A percentile compares a stretch with the other conserved stretches of the same genome.
phyloP scores from a whole-genome alignment of 2,329 filamentous ascomycete species.

The Rugonectria rugulosa region DNA sequence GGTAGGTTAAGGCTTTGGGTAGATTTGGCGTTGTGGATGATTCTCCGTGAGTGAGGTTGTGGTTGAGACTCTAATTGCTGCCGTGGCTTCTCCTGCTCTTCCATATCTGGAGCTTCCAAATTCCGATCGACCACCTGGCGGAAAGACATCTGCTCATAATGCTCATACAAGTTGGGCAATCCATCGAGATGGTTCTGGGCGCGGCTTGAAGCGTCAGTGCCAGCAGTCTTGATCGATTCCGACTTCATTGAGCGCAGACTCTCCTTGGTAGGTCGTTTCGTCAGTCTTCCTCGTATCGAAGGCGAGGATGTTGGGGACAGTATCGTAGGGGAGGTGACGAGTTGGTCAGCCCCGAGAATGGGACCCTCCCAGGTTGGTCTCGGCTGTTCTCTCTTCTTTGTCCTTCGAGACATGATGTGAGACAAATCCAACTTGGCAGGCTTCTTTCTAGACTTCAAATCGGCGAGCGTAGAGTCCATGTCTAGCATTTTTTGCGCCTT shows the following conservation, averaged over 20 bases:
- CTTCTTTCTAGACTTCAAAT: conserved; percentile 46
- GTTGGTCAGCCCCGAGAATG: conserved; percentile 47
- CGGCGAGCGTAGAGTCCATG: conserved; percentile 45
- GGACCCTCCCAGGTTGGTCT: conserved; percentile 41
- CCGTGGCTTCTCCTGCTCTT: conserved; percentile 24
- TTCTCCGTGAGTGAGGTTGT: conserved; percentile 24
- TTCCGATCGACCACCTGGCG: conserved; percentile 48
- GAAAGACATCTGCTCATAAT: conserved; percentile 65
- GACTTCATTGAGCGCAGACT: conserved; percentile 38
- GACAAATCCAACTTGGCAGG: conserved; percentile 60
- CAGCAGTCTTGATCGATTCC: conserved; percentile 33
- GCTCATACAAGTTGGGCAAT: conserved; percentile 61
- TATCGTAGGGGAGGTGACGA: conserved; percentile 53
- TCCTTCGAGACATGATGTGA: conserved; percentile 48
- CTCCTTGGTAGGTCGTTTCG: conserved; percentile 48
- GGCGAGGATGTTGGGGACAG: conserved; percentile 46
- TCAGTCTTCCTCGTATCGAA: conserved; percentile 38
- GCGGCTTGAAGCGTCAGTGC: conserved; percentile 37
- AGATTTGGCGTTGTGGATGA: conserved; percentile 21
- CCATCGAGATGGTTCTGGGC: conserved; percentile 44
- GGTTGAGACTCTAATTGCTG: conserved; percentile 17
- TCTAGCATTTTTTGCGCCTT: conserved; percentile 58
- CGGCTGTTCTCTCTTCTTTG: conserved; percentile 41
- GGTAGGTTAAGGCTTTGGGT: conserved; percentile 23
- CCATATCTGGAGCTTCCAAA: conserved; percentile 21